Evolutionary conservation across 805 yeast genomes (phyloP), one percentile per base, ranked within the genome.

Genomic region (Tetrapisispora fleetii): DNA sequence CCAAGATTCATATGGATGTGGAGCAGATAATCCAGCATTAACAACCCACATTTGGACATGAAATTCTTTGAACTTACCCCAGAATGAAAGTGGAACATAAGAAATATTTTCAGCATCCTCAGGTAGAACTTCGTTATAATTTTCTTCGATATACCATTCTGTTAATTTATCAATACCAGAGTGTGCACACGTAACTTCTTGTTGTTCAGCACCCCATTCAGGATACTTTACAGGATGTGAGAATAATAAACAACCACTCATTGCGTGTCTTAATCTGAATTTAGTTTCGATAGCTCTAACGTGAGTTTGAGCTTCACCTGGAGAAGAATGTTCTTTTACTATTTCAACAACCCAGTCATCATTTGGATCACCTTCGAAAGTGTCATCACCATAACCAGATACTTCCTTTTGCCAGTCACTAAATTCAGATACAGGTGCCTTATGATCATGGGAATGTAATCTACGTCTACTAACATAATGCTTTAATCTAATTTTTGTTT

Each of bases 351-450:
- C 66, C 67, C 85, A 85, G 63, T 85, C 90, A 67, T 85, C 95
- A 65, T 85, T 85, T 48, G 88, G 82, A 67, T 85, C 93, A 66
- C 95, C 95, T 24, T 61, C 79, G 57, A 84, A 85, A 3, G 85
- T 88, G 40, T 80, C 82, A 58, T 62, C 81, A 21, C 95, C 95
- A 63, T 85, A 85, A 67, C 81, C 74, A 4, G 88, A 76, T 18
- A 75, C 87, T 70, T 85, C 95, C 65, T 82, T 83, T 69, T 83
- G 90, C 93, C 93, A 85, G 58, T 85, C 95, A 39, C 63, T 57
- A 40, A 60, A 67, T 60, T 79, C 83, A 49, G 83, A 72, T 18
- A 84, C 87, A 17, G 91, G 86, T 24, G 90, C 81, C 65, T 85
- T 81, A 58, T 83, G 82, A 63, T 85, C 93, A 62, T 85, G 95